These are phyloP conservation scores for Sodiomyces alkalinus DNA, from an alignment of 2,329 filamentous ascomycete genomes.

Conservation along the genomic window DNA sequence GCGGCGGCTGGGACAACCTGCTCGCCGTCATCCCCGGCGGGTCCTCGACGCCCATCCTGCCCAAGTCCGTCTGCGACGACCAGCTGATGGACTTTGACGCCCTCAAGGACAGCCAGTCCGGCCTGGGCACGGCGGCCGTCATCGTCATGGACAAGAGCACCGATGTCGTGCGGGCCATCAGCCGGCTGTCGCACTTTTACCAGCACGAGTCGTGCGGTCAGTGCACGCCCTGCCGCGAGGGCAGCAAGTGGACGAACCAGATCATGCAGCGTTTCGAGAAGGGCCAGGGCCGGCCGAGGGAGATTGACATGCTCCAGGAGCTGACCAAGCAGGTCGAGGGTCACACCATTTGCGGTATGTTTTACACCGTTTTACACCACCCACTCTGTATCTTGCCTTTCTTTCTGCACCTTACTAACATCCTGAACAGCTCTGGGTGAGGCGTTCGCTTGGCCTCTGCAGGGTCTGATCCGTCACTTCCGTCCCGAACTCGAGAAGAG, in stretches of 20 bases:
- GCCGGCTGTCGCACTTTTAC: constrained; percentile 90
- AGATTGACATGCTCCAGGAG: constrained; percentile 99
- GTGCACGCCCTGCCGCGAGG: constrained; percentile 98
- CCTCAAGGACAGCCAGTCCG: constrained; percentile 93
- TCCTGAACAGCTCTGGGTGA: constrained; percentile 63
- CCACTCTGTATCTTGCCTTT: background rate
- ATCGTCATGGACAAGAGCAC: constrained; percentile 99
- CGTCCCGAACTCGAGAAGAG: constrained; percentile 86
- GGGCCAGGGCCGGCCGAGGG: constrained; percentile 72
- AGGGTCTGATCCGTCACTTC: constrained; percentile 97
- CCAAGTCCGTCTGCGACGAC: constrained; percentile 78
- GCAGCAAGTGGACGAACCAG: constrained; percentile 97
- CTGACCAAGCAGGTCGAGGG: constrained; percentile 98
- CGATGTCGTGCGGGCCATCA: constrained; percentile 88
- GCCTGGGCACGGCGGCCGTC: constrained; percentile 91
- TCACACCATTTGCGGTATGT: constrained; percentile 89
- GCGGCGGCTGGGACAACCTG: constrained; percentile 95
- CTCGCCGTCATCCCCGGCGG: constrained; percentile 90
- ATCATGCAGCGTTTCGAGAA: constrained; percentile 96
- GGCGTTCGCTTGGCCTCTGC: constrained; percentile 96
- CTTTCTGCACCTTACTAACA: constrained; percentile 1
- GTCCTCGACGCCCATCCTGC: constrained; percentile 89
- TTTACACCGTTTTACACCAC: background rate
- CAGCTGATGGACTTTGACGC: constrained; percentile 99
- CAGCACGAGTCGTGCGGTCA: constrained; percentile 96